Evolutionary conservation across 2,329 filamentous ascomycete species (phyloP).

Genomic region (Xylaria sp.): DNA sequence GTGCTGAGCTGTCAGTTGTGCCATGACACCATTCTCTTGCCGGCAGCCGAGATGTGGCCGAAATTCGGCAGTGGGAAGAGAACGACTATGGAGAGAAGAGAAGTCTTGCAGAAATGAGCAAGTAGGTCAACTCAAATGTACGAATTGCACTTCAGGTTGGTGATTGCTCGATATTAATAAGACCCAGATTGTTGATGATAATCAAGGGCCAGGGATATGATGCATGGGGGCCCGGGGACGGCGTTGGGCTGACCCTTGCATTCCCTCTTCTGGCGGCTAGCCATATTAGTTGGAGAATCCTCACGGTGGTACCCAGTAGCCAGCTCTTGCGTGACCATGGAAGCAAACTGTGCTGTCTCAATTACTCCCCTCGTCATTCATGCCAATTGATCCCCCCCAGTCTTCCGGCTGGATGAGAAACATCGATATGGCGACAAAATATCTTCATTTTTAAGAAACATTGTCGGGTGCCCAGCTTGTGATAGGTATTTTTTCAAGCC

Average conservation of each 20-base stretch:
- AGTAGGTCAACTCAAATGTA: constrained; percentile 22
- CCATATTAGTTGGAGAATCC: constrained; percentile 44
- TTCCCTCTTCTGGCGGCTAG: constrained; percentile 44
- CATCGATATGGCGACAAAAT: neutral
- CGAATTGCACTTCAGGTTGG: constrained; percentile 28
- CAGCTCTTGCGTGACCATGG: constrained; percentile 43
- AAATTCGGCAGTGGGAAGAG: constrained; percentile 8
- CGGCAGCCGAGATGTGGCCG: constrained; percentile 28
- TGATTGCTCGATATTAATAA: constrained; percentile 38
- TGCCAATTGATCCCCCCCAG: constrained; percentile 16
- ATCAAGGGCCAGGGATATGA: constrained; percentile 38
- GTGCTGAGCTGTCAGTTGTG: constrained; percentile 31
- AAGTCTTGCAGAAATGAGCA: constrained; percentile 17
- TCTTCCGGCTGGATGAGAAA: neutral
- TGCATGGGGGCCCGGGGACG: constrained; percentile 41
- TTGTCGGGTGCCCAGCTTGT: constrained; percentile 26
- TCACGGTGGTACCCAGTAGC: constrained; percentile 39
- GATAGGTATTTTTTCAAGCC: constrained; percentile 32
- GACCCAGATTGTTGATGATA: constrained; percentile 37
- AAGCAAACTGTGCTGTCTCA: constrained; percentile 38
- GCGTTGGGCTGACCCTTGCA: constrained; percentile 45
- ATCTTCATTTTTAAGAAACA: constrained; percentile 14
- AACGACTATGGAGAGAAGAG: constrained; percentile 8
- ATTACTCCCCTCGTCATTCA: constrained; percentile 23
- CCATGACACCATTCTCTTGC: constrained; percentile 27